Evolutionary conservation across 208 protist species (phyloP).

Genomic region (Leishmania mexicana): DNA sequence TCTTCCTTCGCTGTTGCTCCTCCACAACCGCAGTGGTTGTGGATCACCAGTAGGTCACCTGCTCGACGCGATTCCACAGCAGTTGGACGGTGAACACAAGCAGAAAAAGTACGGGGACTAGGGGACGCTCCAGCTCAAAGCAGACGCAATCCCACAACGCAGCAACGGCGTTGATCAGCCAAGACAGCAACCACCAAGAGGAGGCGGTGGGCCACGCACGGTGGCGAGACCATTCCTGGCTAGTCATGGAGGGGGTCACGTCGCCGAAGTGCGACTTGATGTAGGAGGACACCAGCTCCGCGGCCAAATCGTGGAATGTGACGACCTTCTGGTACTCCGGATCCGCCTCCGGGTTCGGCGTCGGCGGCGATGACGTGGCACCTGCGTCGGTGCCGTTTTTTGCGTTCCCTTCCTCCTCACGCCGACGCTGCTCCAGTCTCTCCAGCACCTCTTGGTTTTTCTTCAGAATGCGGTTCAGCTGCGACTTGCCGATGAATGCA

Average conservation of each 20-base stretch:
- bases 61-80: conserved; percentile 24
- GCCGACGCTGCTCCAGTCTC: conserved; percentile 3
- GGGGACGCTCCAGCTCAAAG: conserved; percentile 14
- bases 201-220: background rate
- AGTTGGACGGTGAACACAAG: conserved; percentile 18
- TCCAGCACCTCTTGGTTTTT: conserved; percentile 9
- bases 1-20: background rate
- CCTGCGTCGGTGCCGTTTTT: background rate
- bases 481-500: conserved; percentile 12
- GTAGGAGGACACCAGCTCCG: conserved; percentile 20
- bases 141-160: conserved; percentile 8
- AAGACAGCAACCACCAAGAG: conserved; percentile 9
- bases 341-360: conserved; percentile 11
- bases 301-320: conserved; percentile 21
- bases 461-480: conserved; percentile 14
- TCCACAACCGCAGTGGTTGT: background rate
- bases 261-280: conserved; percentile 15
- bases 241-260: background rate
- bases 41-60: conserved; percentile 26
- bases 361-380: background rate
- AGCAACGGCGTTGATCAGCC: conserved; percentile 1
- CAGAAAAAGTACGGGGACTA: conserved; percentile 16
- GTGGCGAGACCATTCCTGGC: background rate
- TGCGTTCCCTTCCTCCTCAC: background rate
- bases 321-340: conserved; percentile 26